These are phyloP conservation scores for Pinus albicaulis DNA, from an alignment of 75 land plant genomes.

Conservation along the genomic window DNA sequence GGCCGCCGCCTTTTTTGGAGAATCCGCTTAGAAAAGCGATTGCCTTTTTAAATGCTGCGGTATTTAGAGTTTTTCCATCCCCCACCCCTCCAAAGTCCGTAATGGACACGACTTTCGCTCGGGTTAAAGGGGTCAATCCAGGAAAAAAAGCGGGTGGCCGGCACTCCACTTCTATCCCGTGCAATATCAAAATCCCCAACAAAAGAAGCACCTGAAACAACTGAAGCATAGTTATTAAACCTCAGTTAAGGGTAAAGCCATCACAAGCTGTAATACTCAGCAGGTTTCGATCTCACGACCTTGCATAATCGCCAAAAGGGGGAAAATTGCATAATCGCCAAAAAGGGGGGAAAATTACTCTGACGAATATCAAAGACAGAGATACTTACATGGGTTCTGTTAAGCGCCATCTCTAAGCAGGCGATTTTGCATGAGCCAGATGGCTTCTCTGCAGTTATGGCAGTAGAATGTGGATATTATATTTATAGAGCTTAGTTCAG, in stretches of 20 bases:
- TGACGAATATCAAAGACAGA: not conserved
- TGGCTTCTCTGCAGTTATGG: no score
- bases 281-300: not conserved
- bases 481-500: not conserved
- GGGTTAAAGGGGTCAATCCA: slow-evolving; percentile 12
- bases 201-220: not conserved
- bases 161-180: not conserved
- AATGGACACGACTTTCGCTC: slow-evolving; percentile 30
- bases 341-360: not conserved
- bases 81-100: slow-evolving; percentile 48
- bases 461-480: not conserved
- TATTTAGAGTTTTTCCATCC: slow-evolving; percentile 47
- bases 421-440: not conserved
- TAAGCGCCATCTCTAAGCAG: not conserved
- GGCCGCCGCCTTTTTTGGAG: slow-evolving; percentile 33
- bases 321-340: not conserved
- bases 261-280: not conserved
- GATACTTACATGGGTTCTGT: not conserved
- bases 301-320: not conserved
- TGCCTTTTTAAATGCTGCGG: slow-evolving; percentile 37
- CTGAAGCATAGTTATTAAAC: not conserved
- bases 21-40: slow-evolving; percentile 19
- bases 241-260: not conserved
- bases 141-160: no score
- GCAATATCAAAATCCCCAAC: not conserved